Conservation (phyloP, 169 alveolate genomes). For the Eimeria praecox region DNA sequence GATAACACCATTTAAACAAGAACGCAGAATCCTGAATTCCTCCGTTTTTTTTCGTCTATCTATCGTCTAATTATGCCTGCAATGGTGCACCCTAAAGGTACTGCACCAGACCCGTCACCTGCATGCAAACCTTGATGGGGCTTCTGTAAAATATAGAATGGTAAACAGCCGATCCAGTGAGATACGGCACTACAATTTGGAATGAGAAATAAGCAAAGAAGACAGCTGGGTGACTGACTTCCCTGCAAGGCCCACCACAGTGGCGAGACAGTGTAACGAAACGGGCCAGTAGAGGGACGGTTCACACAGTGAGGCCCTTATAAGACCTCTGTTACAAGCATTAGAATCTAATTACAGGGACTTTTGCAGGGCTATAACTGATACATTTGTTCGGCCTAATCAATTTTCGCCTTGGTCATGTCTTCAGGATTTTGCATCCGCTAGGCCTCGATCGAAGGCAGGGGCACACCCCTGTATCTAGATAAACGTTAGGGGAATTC, state of each 20-base stretch:
- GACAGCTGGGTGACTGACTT: background rate
- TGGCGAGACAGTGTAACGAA: background rate
- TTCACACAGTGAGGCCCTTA: too few species aligned
- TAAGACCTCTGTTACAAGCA: too few species aligned
- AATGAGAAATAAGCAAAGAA: background rate
- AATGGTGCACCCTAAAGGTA: background rate
- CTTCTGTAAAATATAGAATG: background rate
- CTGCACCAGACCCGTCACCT: background rate
- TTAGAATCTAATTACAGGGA: too few species aligned
- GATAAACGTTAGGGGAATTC: too few species aligned
- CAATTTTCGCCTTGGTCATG: too few species aligned
- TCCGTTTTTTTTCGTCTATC: background rate
- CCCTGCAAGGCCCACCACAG: background rate
- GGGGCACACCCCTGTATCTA: too few species aligned
- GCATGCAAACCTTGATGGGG: constrained; percentile 26
- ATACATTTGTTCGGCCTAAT: too few species aligned
- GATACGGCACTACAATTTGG: background rate
- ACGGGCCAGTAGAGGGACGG: background rate
- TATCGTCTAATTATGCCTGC: background rate
- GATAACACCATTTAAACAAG: background rate
- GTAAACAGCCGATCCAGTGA: background rate
- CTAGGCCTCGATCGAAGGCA: too few species aligned
- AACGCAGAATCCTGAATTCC: background rate
- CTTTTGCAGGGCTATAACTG: too few species aligned
- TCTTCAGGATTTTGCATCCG: too few species aligned